These are phyloP conservation scores for Lobosporangium transversale DNA, from an alignment of 192 early-diverging fungal genomes.

Conservation along the genomic window DNA sequence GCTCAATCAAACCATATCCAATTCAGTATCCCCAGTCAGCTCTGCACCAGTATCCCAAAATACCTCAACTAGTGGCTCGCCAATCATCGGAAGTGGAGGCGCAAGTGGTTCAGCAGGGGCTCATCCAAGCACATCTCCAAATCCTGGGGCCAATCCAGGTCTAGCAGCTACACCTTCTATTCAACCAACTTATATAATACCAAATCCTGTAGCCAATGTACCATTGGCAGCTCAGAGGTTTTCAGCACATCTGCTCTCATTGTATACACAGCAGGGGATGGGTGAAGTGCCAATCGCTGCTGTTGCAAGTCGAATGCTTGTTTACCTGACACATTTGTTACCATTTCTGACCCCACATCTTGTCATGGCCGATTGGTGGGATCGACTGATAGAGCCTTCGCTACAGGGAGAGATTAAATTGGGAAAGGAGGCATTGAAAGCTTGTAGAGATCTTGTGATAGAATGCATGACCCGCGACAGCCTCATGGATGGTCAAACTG, in stretches of 20 bases:
- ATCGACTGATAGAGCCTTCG: constrained; percentile 40
- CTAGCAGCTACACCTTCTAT: neutral
- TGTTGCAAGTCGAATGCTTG: constrained; percentile 38
- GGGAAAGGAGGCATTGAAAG: constrained; percentile 37
- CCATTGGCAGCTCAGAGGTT: constrained; percentile 33
- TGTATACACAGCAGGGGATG: constrained; percentile 26
- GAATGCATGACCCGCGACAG: constrained; percentile 44
- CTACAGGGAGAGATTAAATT: constrained; percentile 49
- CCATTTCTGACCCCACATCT: constrained; percentile 51
- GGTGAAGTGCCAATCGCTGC: constrained; percentile 17
- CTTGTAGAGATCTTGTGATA: constrained; percentile 43
- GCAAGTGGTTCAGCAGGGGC: neutral
- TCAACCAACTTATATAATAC: constrained; percentile 1
- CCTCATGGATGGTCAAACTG: constrained; percentile 16
- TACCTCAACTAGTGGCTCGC: constrained; percentile 19
- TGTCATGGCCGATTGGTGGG: constrained; percentile 53
- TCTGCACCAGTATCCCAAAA: constrained; percentile 26
- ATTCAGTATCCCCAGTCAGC: neutral
- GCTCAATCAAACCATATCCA: constrained; percentile 8
- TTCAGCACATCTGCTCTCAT: constrained; percentile 34
- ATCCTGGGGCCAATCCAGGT: neutral
- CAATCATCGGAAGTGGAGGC: constrained; percentile 6
- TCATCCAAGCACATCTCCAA: neutral
- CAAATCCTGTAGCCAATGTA: neutral
- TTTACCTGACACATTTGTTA: constrained; percentile 43